These are phyloP conservation scores for Erodium chrysanthum DNA, from an alignment of 441 rosid genomes.

Conservation along the genomic window DNA sequence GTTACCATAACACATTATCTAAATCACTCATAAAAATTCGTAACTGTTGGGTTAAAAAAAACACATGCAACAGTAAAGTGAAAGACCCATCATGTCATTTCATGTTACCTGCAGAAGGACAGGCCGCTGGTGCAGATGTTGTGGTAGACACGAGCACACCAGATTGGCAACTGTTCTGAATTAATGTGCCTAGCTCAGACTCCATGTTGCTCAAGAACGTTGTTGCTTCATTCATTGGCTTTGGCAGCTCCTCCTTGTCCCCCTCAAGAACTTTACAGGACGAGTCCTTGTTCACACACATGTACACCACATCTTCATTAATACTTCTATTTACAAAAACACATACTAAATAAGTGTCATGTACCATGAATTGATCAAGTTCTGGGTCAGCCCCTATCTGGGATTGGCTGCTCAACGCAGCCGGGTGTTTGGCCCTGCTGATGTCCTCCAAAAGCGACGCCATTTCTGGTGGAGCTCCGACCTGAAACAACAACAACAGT, in stretches of 20 bases:
- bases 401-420: constrained; percentile 16
- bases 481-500: constrained; percentile 20
- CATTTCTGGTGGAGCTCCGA: constrained; percentile 51
- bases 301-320: too few species aligned
- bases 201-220: constrained; percentile 45
- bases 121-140: too few species aligned
- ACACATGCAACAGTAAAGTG: too few species aligned
- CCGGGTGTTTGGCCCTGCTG: constrained; percentile 24
- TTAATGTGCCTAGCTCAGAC: constrained; percentile 39
- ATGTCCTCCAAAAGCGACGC: constrained; percentile 40
- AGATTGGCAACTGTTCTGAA: constrained; percentile 22
- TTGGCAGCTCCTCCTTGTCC: constrained; percentile 51
- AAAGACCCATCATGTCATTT: too few species aligned
- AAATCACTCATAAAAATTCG: too few species aligned
- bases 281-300: constrained; percentile 30
- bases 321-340: too few species aligned
- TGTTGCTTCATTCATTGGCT: constrained; percentile 50
- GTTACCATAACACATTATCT: too few species aligned
- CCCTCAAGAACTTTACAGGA: constrained; percentile 43
- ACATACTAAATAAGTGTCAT: too few species aligned
- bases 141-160: too few species aligned
- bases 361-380: constrained; percentile 63
- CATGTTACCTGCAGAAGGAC: too few species aligned
- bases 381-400: constrained; percentile 50
- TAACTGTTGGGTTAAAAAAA: too few species aligned